Evolutionary conservation across 2,329 filamentous ascomycete species (phyloP), one percentile per base, ranked within the genome.

Genomic region (Colletotrichum orbiculare): DNA sequence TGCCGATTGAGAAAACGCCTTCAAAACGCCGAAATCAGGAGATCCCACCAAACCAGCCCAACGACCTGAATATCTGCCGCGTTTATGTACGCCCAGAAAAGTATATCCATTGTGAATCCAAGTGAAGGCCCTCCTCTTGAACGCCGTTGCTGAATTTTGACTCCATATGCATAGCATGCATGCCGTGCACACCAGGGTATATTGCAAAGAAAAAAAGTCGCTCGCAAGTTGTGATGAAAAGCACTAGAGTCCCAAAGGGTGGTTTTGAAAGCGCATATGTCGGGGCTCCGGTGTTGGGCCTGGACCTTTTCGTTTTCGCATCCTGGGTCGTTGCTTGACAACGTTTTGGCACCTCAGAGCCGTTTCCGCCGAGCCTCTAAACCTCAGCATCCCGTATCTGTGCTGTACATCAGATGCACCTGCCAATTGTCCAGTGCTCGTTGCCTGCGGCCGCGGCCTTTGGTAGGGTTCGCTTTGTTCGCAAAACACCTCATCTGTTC

Each of bases 401-500:
- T 52, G 58, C 6, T 54, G 17, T 10, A 34, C 17, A 11, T 43
- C 52, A 10, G 54, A 11, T 1, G 15, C 17, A 25, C 57, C 46
- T 33, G 56, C 17, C 37, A 55, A 11, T 13, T 34, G 41, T 45
- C 45, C 33, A 43, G n/a, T 52, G 11, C 56, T 37, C 3, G 50
- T 54, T 2, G 34, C 35, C 12, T 50, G 46, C 12, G 38, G 8
- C 42, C 39, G 39, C 33, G 47, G 54, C 54, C 54, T 59, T 15
- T 35, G 7, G 25, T 34, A 9, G 6, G 41, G 39, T 10, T 55
- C 54, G 15, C 56, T 35, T n/a, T 67, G 54, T 4, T 57, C 67
- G 34, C 55, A 54, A 25, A 68, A 67, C 41, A 55, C 53, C 13
- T 68, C 67, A 39, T 68, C 67, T 33, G 43, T n/a, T 58, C 59